Base-by-base conservation (phyloP, 2,329 filamentous ascomycete genomes). In the Xylariaceae sp. region DNA sequence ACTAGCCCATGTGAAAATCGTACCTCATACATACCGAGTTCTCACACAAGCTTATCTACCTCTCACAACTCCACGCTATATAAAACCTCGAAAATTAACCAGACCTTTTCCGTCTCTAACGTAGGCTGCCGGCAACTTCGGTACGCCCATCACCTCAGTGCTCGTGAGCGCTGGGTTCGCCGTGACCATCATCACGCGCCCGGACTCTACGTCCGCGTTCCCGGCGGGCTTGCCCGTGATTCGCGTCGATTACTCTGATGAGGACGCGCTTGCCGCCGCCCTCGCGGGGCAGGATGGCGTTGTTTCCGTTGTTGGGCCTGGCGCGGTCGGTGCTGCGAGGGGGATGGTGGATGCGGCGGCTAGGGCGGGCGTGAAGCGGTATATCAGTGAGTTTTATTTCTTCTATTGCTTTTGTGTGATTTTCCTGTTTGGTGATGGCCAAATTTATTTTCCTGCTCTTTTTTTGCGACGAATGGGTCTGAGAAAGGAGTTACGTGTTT, bases 61-160 rank as follows among this genome's bases (percentile, higher is more conserved):
- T 31, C 12, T 31, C n/a, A n/a, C n/a, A n/a, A n/a, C n/a, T n/a
- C n/a, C n/a, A n/a, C n/a, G n/a, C n/a, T n/a, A n/a, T n/a, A n/a
- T n/a, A n/a, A n/a, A n/a, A n/a, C n/a, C n/a, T n/a, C n/a, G n/a
- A n/a, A n/a, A n/a, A n/a, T n/a, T n/a, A n/a, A n/a, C n/a, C n/a
- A n/a, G n/a, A n/a, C n/a, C n/a, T n/a, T n/a, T n/a, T n/a, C n/a
- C n/a, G n/a, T n/a, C n/a, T n/a, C n/a, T n/a, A n/a, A n/a, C 34
- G 6, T 34, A 71, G 67, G 66, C 67, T 3, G 60, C 64, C 7
- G 69, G 69, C n/a, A 69, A 69, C 41, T 71, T 71, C 46, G 68
- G 67, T 28, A 46, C 58, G 3, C 66, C 67, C 14, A 69, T 69
- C 41, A 69, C 69, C 2, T 43, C 60, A 1, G 66, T 67, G 8